Conservation (phyloP, 1,284 basidiomycete species). For the Cryptococcus deneoformans region DNA sequence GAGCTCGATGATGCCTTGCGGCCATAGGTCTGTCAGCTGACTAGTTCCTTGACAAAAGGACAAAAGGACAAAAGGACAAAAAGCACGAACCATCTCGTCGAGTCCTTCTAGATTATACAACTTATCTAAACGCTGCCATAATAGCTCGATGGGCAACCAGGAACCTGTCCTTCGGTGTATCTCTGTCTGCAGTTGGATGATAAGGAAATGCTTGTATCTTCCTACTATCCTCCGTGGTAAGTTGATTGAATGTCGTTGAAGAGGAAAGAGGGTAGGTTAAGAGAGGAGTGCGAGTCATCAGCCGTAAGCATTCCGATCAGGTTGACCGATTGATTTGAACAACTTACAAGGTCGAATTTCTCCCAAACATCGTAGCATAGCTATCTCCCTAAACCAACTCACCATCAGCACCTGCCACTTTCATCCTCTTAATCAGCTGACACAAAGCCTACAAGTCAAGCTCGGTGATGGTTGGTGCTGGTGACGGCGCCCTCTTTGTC, state of each 20-base stretch:
- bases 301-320: not conserved
- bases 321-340: not conserved
- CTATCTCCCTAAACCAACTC: slow-evolving; percentile 24
- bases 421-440: no score
- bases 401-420: no score
- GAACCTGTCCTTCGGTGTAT: slow-evolving; percentile 32
- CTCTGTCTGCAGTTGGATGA: slow-evolving; percentile 35
- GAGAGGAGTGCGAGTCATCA: not conserved
- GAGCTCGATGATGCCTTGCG: not conserved
- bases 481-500: no score
- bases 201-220: slow-evolving; percentile 33
- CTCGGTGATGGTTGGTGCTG: no score
- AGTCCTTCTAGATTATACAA: slow-evolving; percentile 75
- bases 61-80: not conserved
- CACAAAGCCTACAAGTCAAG: no score
- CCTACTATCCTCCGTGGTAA: slow-evolving; percentile 23
- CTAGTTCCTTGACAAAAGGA: not conserved
- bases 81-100: slow-evolving; percentile 63
- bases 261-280: not conserved
- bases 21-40: not conserved
- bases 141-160: slow-evolving; percentile 57
- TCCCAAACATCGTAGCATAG: slow-evolving; percentile 29
- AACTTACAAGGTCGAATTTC: slow-evolving; percentile 27
- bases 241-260: no score
- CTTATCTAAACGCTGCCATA: slow-evolving; percentile 69